A percentile compares a stretch with the other conserved stretches of the same genome.
Evolutionary conservation across 345 rosid species (phyloP).

Genomic region (Populus pruinosa): DNA sequence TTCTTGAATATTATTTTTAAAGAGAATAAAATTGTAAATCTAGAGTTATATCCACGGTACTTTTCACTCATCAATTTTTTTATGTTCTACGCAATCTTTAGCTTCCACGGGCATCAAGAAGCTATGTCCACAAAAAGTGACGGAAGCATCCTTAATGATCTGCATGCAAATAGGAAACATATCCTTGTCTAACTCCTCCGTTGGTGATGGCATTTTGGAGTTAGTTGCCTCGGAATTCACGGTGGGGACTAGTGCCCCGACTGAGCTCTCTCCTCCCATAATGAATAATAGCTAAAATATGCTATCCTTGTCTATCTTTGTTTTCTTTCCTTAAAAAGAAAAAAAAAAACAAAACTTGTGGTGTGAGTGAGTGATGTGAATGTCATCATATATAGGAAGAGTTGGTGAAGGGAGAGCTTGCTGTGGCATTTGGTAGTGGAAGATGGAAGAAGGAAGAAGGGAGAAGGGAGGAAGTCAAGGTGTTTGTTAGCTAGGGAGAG

Average conservation of each 20-base stretch:
- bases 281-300: too few species aligned
- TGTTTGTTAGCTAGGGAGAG: background rate
- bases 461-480: background rate
- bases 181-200: slow-evolving; percentile 18
- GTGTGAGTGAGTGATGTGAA: background rate
- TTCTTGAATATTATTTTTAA: too few species aligned
- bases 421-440: background rate
- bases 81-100: too few species aligned
- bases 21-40: too few species aligned
- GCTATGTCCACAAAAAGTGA: slow-evolving; percentile 20
- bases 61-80: too few species aligned
- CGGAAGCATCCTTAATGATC: slow-evolving; percentile 15
- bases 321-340: background rate
- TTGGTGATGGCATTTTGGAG: slow-evolving; percentile 4
- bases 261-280: slow-evolving; percentile 21
- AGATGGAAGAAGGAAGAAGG: background rate
- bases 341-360: background rate
- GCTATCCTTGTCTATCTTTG: too few species aligned
- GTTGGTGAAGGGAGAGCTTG: background rate
- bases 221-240: slow-evolving; percentile 19
- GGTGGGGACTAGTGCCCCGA: slow-evolving; percentile 29
- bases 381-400: background rate
- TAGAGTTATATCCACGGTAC: too few species aligned
- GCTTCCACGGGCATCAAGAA: background rate
- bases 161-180: slow-evolving; percentile 19